Conservation (phyloP, 345 rosid species). For the Eucalyptus coolabah region DNA sequence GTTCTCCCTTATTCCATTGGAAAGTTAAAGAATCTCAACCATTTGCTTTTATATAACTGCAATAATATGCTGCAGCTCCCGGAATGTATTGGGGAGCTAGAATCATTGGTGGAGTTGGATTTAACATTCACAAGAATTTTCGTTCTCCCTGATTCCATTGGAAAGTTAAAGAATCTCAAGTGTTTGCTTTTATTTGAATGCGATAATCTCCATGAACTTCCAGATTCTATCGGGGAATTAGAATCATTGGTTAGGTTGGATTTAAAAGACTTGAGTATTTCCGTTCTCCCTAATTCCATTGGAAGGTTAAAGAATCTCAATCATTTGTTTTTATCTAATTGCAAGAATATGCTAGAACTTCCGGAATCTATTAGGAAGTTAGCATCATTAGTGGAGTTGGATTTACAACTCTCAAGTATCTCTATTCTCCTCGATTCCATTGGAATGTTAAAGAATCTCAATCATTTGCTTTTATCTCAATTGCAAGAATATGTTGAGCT, state of each 20-base stretch:
- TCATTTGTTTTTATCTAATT: accelerated
- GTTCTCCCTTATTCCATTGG: too few relatives aligned
- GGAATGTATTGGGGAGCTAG: accelerated
- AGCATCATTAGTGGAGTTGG: too few relatives aligned
- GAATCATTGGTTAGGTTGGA: accelerated
- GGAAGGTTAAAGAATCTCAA: too few relatives aligned
- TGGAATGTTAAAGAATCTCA: too few relatives aligned
- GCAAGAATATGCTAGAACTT: accelerated
- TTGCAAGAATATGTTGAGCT: accelerated
- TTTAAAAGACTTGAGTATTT: accelerated
- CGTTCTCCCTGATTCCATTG: accelerated
- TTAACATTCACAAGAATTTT: accelerated
- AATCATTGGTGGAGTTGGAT: too few relatives aligned
- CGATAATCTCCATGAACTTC: too few relatives aligned
- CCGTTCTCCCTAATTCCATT: accelerated
- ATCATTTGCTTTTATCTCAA: accelerated
- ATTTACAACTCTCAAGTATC: accelerated
- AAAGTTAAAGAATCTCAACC: too few relatives aligned
- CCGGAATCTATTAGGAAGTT: neutral
- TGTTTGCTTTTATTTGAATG: accelerated
- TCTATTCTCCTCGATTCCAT: neutral
- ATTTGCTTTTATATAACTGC: accelerated
- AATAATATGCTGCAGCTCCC: accelerated
- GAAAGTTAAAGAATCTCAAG: accelerated
- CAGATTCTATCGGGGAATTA: accelerated